Evolutionary conservation across 495 filamentous ascomycete species (phyloP), one percentile per base, ranked within the genome.

Genomic region (Lasiosphaeris hirsuta): DNA sequence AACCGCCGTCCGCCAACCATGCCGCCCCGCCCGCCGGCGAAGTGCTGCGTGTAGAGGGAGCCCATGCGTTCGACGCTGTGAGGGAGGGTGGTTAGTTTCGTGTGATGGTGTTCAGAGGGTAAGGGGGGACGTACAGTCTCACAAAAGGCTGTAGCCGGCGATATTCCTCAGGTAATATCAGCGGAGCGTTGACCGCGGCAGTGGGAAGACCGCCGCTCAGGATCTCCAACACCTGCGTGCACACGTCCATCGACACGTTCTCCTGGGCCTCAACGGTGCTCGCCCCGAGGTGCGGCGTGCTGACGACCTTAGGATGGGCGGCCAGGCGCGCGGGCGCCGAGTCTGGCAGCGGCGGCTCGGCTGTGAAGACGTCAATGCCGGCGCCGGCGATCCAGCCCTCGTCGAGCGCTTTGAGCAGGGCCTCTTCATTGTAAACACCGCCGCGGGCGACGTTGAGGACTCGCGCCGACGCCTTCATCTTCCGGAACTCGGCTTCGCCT

Each of bases 241-340:
- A 90, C 19, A 90, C 86, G 64, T 90, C 87, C 39, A 88, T 76
- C 19, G 81, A 83, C 11, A 90, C 86, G 62, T 88, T 88, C 67
- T 90, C 86, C 69, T 89, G 86, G 0, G 87, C 87, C 74, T 90
- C 87, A n/a, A 86, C 77, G 1, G 86, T 90, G 10, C 81, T 85
- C 8, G 87, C 87, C 5, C 87, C 87, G 0, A 90, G 78, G 71
- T 90, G 87, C 9, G 87, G 87, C 38, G 87, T 90, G 6, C 80
- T 82, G 18, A 89, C 82, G 4, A 86, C 85, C 55, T 78, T 81
- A 4, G 81, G 81, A 59, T 90, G 86, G 2, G 71, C 72, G 47
- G 84, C 78, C 19, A 90, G 69, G 47, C 72, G 73, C 46, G 74
- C 74, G 0, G 86, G 82, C 4, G 78, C 64, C 18, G 79, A 78